Evolutionary conservation across 257 asterid genomes (phyloP).

Genomic region (Penstemon davidsonii): DNA sequence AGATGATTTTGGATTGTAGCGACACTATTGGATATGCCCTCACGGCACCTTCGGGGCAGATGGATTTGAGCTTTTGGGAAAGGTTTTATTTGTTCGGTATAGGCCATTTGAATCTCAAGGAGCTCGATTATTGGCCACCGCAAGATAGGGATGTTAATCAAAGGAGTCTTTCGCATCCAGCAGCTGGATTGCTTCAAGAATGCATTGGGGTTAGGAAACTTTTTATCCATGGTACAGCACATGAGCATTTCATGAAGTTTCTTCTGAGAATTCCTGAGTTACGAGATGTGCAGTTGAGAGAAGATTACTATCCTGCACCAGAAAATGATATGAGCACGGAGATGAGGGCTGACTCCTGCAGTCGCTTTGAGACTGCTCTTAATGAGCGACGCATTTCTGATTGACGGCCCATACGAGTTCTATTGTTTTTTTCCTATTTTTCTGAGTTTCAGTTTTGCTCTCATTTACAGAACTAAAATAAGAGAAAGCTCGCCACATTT

Average conservation of each 20-base stretch:
- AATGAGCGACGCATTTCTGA: constrained; percentile 50
- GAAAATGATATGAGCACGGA: constrained; percentile 97
- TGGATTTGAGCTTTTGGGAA: constrained; percentile 95
- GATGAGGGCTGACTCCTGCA: constrained; percentile 84
- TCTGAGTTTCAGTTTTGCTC: no score
- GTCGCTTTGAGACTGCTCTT: constrained; percentile 76
- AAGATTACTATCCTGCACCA: constrained; percentile 91
- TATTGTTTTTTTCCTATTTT: no score
- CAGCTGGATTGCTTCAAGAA: constrained; percentile 70
- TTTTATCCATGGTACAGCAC: constrained; percentile 86
- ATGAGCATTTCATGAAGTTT: constrained; percentile 82
- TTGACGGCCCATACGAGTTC: no score
- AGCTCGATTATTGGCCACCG: constrained; percentile 93
- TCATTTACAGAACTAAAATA: no score
- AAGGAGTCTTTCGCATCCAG: constrained; percentile 79
- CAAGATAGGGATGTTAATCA: constrained; percentile 89
- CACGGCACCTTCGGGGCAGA: constrained; percentile 88
- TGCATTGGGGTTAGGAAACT: constrained; percentile 67
- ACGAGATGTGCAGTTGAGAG: constrained; percentile 87
- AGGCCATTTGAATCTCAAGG: constrained; percentile 48
- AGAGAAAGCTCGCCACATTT: no score
- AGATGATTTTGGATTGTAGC: constrained; percentile 83
- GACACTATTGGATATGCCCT: constrained; percentile 79
- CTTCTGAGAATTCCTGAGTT: constrained; percentile 46
- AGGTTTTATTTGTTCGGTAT: constrained; percentile 64